phyloP scores from a whole-genome alignment of 2,329 filamentous ascomycete genomes.

The Neopestalotiopsis sp. region DNA sequence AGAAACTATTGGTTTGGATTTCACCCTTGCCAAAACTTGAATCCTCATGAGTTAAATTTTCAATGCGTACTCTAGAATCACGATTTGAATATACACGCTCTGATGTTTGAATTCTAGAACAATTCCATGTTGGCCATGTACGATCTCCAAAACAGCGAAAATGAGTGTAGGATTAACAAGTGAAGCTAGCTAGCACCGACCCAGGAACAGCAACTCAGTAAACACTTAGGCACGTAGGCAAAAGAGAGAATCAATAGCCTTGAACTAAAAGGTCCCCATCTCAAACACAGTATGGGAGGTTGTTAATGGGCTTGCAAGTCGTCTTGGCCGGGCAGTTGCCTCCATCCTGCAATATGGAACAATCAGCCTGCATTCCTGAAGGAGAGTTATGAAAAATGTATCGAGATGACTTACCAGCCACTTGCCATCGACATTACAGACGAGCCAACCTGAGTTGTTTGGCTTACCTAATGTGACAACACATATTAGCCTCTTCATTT shows the following conservation, averaged over 20 bases:
- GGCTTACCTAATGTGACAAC: constrained; percentile 22
- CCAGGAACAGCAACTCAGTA: neutral
- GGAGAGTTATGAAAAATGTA: neutral
- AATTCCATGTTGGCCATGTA: too few relatives aligned
- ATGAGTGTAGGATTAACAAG: too few relatives aligned
- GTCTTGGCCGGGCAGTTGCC: constrained; percentile 29
- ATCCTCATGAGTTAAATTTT: too few relatives aligned
- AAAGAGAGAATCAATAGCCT: neutral
- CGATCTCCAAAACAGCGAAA: too few relatives aligned
- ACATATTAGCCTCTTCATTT: too few relatives aligned
- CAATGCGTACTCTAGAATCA: too few relatives aligned
- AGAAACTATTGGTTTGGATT: too few relatives aligned
- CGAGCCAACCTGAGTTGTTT: constrained; percentile 33
- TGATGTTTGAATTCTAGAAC: too few relatives aligned
- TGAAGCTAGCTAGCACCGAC: too few relatives aligned
- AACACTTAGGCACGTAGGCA: neutral
- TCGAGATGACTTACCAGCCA: constrained; percentile 28
- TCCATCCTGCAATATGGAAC: constrained; percentile 26
- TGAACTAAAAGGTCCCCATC: neutral
- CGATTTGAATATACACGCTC: too few relatives aligned
- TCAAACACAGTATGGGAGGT: constrained; percentile 35
- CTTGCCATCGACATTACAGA: constrained; percentile 34
- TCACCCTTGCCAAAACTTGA: too few relatives aligned
- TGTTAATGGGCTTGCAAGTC: constrained; percentile 32
- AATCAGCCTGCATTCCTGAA: constrained; percentile 12